Evolutionary conservation across 345 rosid genomes (phyloP).

Genomic region (Bruguiera parviflora): DNA sequence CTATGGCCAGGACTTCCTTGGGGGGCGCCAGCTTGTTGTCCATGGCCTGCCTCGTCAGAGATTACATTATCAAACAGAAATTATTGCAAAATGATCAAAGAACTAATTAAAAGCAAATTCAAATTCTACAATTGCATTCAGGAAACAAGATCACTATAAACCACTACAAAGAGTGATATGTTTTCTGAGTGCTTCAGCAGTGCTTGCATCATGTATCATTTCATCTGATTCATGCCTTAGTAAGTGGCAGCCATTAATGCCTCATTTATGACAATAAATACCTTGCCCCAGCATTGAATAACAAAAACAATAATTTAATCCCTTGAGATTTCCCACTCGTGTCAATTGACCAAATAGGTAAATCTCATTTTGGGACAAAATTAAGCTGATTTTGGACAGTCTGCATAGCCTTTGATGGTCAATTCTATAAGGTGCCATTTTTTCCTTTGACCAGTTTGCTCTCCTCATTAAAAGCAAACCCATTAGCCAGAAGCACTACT

Average conservation of each 20-base stretch:
- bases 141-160: not conserved
- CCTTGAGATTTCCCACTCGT: not conserved
- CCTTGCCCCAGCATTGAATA: not conserved
- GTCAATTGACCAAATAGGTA: not conserved
- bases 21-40: conserved; percentile 59
- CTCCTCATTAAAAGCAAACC: conserved; percentile 8
- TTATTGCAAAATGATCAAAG: not conserved
- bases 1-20: conserved; percentile 78
- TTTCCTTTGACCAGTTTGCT: not conserved
- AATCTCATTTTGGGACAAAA: not conserved
- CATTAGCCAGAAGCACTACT: not conserved
- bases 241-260: not conserved
- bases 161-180: not conserved
- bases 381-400: conserved; percentile 3
- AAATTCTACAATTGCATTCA: not conserved
- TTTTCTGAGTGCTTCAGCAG: not conserved
- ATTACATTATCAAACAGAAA: conserved; percentile 8
- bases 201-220: not conserved
- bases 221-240: not conserved
- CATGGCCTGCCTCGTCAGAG: conserved; percentile 24
- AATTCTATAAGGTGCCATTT: not conserved
- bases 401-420: not conserved
- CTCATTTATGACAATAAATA: not conserved
- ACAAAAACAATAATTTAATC: not conserved
- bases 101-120: not conserved